Conservation (phyloP, 192 early-diverging fungal species). For the Phycomyces blakesleeanus region DNA sequence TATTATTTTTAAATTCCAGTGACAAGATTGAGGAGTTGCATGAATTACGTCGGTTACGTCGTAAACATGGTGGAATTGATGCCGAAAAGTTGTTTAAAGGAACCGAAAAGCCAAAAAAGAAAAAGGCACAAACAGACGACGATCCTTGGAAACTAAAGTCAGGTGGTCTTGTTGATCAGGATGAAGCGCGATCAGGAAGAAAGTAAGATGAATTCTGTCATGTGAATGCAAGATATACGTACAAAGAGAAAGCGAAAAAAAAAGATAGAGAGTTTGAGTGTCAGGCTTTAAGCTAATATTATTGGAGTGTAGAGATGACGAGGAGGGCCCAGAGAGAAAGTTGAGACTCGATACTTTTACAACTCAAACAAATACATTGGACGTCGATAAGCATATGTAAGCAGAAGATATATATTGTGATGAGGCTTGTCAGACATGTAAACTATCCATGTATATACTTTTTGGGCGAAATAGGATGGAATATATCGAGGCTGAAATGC, state of each 20-base stretch:
- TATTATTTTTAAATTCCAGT: constrained; percentile 14
- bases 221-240: no score
- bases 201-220: no score
- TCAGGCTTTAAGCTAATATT: no score
- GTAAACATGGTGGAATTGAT: constrained; percentile 54
- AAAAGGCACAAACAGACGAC: constrained; percentile 26
- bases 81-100: constrained; percentile 52
- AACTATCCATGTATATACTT: constrained; percentile 7
- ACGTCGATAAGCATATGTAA: constrained; percentile 80
- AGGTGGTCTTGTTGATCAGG: constrained; percentile 51
- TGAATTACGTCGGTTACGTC: constrained; percentile 57
- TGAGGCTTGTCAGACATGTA: not conserved
- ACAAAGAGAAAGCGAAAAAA: no score
- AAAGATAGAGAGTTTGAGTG: no score
- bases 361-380: constrained; percentile 68
- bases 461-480: constrained; percentile 52
- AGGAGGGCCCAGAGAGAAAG: constrained; percentile 33
- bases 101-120: constrained; percentile 51
- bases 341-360: constrained; percentile 63
- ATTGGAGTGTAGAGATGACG: constrained; percentile 31
- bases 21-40: constrained; percentile 49
- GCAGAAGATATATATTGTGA: constrained; percentile 1
- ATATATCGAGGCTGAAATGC: constrained; percentile 78
- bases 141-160: constrained; percentile 58
- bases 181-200: constrained; percentile 33